Evolutionary conservation across 306 rosid genomes (phyloP).

Genomic region (Begonia loranthoides): DNA sequence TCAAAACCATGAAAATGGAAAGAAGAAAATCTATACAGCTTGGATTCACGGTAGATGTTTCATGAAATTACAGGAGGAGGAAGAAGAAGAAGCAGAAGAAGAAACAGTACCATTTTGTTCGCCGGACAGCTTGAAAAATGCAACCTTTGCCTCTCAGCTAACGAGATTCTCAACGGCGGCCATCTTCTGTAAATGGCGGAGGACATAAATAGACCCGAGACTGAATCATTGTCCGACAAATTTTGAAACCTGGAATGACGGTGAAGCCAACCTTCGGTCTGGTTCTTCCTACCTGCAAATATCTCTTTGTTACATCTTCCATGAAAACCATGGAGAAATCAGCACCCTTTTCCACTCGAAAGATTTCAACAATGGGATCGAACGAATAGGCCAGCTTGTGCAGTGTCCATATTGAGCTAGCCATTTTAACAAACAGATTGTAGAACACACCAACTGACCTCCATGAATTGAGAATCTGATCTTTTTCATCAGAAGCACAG

Average conservation of each 20-base stretch:
- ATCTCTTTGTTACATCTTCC: conserved; percentile 73
- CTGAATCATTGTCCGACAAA: conserved; percentile 60
- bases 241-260: conserved; percentile 83
- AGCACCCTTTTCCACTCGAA: conserved; percentile 67
- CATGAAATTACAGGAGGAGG: too few species aligned
- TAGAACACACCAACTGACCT: conserved; percentile 79
- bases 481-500: conserved; percentile 52
- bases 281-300: conserved; percentile 38
- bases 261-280: conserved; percentile 83
- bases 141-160: too few species aligned
- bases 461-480: conserved; percentile 67
- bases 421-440: conserved; percentile 80
- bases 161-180: too few species aligned
- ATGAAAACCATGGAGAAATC: conserved; percentile 78
- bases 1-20: too few species aligned
- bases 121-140: too few species aligned
- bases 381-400: conserved; percentile 74
- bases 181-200: not conserved
- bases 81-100: too few species aligned
- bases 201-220: conserved; percentile 65
- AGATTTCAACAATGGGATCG: conserved; percentile 66
- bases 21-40: too few species aligned
- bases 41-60: too few species aligned
- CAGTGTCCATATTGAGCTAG: conserved; percentile 78
- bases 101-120: too few species aligned